Percentiles rank a stretch among this genome's conserved stretches.
phyloP scores from a whole-genome alignment of 768 basidiomycete species.

The Panaeolus cyanescens region DNA sequence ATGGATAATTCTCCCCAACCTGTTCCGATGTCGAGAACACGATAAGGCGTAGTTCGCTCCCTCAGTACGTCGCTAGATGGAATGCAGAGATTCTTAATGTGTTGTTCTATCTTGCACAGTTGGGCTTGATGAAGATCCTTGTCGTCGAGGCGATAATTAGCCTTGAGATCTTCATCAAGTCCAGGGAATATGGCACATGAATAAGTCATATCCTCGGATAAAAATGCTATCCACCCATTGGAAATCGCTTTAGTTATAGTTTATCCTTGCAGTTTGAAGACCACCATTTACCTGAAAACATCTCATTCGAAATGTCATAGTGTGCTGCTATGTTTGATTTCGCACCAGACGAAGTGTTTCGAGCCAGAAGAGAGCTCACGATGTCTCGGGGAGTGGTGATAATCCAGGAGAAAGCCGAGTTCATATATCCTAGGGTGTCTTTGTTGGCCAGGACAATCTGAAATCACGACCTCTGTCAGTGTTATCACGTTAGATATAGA shows the following conservation, averaged over 20 bases:
- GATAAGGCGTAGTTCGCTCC: slow-evolving; percentile 48
- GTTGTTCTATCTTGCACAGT: slow-evolving; percentile 61
- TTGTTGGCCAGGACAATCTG: slow-evolving; percentile 68
- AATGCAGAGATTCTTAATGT: slow-evolving; percentile 67
- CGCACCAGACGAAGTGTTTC: slow-evolving; percentile 65
- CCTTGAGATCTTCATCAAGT: slow-evolving; percentile 52
- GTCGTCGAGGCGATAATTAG: slow-evolving; percentile 23
- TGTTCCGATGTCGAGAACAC: slow-evolving; percentile 68
- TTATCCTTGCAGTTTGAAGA: too few relatives aligned
- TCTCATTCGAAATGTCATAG: slow-evolving; percentile 78
- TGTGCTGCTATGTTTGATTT: slow-evolving; percentile 73
- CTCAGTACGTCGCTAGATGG: slow-evolving; percentile 11
- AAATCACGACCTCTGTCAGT: too few relatives aligned
- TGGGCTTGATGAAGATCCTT: slow-evolving; percentile 51
- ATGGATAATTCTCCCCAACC: slow-evolving; percentile 80
- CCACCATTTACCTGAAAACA: slow-evolving; percentile 56
- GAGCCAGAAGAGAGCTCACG: slow-evolving; percentile 58
- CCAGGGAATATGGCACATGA: slow-evolving; percentile 71
- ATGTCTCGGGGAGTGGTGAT: slow-evolving; percentile 51
- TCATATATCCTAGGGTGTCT: slow-evolving; percentile 47
- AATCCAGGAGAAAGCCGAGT: slow-evolving; percentile 53
- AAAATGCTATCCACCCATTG: slow-evolving; percentile 40
- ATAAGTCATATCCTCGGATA: slow-evolving; percentile 79
- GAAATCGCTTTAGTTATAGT: not conserved
- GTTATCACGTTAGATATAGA: not conserved